A percentile compares a stretch with the other conserved stretches of the same genome.
phyloP scores from a whole-genome alignment of 805 yeast genomes.

The Ogataea ganodermae region DNA sequence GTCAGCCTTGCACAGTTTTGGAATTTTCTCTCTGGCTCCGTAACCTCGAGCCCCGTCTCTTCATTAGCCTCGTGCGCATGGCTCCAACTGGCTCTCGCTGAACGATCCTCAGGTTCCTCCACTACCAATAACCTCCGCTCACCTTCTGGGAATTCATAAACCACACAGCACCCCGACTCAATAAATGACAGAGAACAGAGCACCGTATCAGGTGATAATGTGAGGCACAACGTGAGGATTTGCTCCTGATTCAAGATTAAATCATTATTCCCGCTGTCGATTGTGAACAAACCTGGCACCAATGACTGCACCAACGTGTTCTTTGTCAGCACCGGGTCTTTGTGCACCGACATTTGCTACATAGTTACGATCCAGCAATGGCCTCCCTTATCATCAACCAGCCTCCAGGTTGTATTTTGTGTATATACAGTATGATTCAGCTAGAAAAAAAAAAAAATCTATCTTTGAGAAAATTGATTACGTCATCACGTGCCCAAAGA shows the following conservation, averaged over 20 bases:
- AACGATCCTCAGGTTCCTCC: constrained; percentile 4
- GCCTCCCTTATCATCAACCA: no score
- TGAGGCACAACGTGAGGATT: constrained; percentile 16
- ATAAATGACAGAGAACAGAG: constrained; percentile 13
- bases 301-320: constrained; percentile 11
- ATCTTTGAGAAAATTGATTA: no score
- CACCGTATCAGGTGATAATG: constrained; percentile 10
- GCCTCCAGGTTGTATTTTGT: no score
- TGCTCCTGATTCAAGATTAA: constrained; percentile 19
- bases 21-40: no score
- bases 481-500: background rate
- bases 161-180: constrained; percentile 13
- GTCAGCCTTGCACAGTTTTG: background rate
- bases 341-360: background rate
- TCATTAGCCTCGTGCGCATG: no score
- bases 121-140: constrained; percentile 1
- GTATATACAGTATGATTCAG: no score
- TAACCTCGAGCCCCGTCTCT: no score
- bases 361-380: background rate
- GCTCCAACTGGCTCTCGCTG: background rate
- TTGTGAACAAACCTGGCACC: constrained; percentile 9
- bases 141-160: constrained; percentile 4
- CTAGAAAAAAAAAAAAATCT: no score
- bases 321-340: background rate
- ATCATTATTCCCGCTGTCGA: constrained; percentile 2